Percentiles rank a stretch among this genome's conserved stretches.
Conservation (phyloP, 257 asterid genomes). For the Linderniella brevidens region DNA sequence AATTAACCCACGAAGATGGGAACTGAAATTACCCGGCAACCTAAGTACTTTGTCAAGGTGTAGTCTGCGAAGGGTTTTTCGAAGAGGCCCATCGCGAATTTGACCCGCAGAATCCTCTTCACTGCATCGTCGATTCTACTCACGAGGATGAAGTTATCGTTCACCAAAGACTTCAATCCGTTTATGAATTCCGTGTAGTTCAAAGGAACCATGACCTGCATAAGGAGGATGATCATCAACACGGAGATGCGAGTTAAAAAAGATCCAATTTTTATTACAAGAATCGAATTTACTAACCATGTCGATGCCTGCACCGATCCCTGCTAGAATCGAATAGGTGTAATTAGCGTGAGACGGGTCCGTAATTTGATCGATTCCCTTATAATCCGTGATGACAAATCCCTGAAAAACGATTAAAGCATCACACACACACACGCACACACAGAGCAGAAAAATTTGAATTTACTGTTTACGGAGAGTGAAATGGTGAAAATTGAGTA, state of each 20-base stretch:
- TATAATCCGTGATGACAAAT: constrained; percentile 35
- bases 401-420: constrained; percentile 15
- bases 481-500: constrained; percentile 9
- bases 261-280: not conserved
- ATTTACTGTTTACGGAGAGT: not conserved
- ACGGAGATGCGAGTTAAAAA: too few species aligned
- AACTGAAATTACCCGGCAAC: constrained; percentile 28
- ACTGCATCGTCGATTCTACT: constrained; percentile 67
- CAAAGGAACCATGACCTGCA: constrained; percentile 61
- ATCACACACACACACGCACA: too few species aligned
- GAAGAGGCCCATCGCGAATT: constrained; percentile 53
- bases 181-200: constrained; percentile 40
- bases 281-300: constrained; percentile 16
- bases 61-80: constrained; percentile 55
- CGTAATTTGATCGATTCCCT: constrained; percentile 28
- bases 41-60: constrained; percentile 48
- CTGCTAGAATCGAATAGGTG: constrained; percentile 22
- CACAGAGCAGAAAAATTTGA: too few species aligned
- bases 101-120: constrained; percentile 43
- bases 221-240: not conserved
- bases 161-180: constrained; percentile 37
- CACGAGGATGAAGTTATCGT: constrained; percentile 25
- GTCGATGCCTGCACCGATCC: constrained; percentile 29
- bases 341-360: constrained; percentile 20
- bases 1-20: not conserved